Evolutionary conservation across 345 rosid genomes (phyloP).

Genomic region (Brassica cretica): DNA sequence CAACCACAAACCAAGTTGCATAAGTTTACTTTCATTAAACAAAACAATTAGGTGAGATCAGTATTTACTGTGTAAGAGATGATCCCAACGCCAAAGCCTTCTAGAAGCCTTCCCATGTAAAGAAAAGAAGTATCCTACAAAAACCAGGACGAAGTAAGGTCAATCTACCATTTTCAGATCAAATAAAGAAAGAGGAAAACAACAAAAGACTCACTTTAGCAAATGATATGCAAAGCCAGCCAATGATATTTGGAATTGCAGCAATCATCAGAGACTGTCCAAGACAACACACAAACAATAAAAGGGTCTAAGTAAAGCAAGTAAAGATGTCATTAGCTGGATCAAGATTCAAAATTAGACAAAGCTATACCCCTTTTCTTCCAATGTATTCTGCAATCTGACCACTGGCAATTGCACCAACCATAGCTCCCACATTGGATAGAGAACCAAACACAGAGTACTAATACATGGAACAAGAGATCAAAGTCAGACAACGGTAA

Average conservation of each 20-base stretch:
- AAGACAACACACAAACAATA: not conserved
- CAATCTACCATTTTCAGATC: slow-evolving; percentile 21
- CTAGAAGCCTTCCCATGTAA: slow-evolving; percentile 94
- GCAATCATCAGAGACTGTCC: slow-evolving; percentile 94
- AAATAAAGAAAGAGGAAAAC: not conserved
- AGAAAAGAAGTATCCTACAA: slow-evolving; percentile 90
- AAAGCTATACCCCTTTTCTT: slow-evolving; percentile 79
- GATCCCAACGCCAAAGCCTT: slow-evolving; percentile 98
- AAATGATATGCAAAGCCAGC: slow-evolving; percentile 97
- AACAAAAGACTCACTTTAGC: slow-evolving; percentile 63
- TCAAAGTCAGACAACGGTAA: slow-evolving; percentile 31
- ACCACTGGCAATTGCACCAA: slow-evolving; percentile 97
- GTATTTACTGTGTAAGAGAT: slow-evolving; percentile 80
- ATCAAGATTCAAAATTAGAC: not conserved
- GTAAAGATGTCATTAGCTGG: slow-evolving; percentile 5
- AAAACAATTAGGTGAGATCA: slow-evolving; percentile 20
- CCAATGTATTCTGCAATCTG: slow-evolving; percentile 95
- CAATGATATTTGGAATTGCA: slow-evolving; percentile 89
- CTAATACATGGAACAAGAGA: slow-evolving; percentile 46
- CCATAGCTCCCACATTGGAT: slow-evolving; percentile 99
- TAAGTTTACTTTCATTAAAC: not conserved
- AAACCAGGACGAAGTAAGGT: slow-evolving; percentile 16
- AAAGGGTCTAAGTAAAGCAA: not conserved
- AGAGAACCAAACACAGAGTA: slow-evolving; percentile 86
- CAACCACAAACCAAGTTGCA: slow-evolving; percentile 12